Evolutionary conservation across 495 filamentous ascomycete genomes (phyloP), one percentile per base, ranked within the genome.

Genomic region (Melanomma pulvis-pyrius): DNA sequence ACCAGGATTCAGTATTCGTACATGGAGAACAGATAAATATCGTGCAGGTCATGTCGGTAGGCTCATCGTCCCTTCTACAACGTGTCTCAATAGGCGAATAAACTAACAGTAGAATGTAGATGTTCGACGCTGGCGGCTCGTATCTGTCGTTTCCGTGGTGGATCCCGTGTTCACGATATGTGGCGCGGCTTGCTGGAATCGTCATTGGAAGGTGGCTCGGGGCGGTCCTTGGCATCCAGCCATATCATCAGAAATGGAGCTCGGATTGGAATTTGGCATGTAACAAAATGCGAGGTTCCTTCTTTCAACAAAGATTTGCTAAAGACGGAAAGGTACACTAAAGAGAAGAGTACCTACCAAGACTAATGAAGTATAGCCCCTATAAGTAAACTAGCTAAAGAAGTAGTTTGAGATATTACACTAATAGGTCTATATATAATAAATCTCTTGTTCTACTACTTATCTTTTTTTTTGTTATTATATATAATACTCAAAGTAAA

Each of bases 171-270:
- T 64, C 79, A 8, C 69, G 63, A 5, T 71, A 62, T 2, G 15
- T 82, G 4, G 73, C 79, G 22, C 74, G 75, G 52, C 73, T 58
- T 25, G 61, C 74, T 49, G 75, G 80, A 1, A 77, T 83, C 15
- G 62, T 82, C 24, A 48, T 83, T 22, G 82, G 82, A 17, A 76
- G 82, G 32, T 83, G 82, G 80, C 65, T 83, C 22, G 81, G 81
- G 21, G 79, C 73, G 0, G 52, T 82, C 25, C 67, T 84, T 1
- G 82, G 82, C 9, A 83, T 83, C 65, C 77, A 79, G 68, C 82
- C 82, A 0, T 83, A 80, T 57, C 76, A 78, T 63, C 62, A 65
- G 12, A 72, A 81, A 65, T 83, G 80, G 74, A 83, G 81, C 11
- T 78, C 79, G 2, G 82, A 84, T 59, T 84, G 82, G 82, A 73